Evolutionary conservation across 192 early-diverging fungal genomes (phyloP).

Genomic region (Thamnidium elegans): DNA sequence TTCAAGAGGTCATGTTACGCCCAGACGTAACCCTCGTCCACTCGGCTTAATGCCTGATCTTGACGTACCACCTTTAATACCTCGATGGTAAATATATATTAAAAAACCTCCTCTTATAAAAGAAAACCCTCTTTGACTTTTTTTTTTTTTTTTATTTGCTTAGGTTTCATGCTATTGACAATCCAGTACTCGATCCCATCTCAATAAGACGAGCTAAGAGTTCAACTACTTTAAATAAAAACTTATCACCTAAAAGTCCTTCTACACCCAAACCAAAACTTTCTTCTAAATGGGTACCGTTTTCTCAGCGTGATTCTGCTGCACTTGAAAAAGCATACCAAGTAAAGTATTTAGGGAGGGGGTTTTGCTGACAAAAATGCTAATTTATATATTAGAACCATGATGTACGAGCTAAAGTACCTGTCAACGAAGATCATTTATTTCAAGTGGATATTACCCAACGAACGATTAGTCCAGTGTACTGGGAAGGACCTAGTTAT

Average conservation of each 20-base stretch:
- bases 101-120: no score
- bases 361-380: neutral
- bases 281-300: conserved; percentile 49
- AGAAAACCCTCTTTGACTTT: neutral
- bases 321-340: conserved; percentile 54
- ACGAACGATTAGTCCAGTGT: conserved; percentile 63
- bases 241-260: conserved; percentile 34
- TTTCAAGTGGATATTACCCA: conserved; percentile 77
- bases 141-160: neutral
- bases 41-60: conserved; percentile 26
- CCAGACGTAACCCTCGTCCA: conserved; percentile 19
- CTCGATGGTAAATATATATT: conserved; percentile 20
- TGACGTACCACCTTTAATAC: conserved; percentile 22
- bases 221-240: conserved; percentile 14
- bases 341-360: conserved; percentile 12
- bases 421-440: conserved; percentile 75
- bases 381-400: conserved; percentile 18
- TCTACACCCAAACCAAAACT: conserved; percentile 39
- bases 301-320: conserved; percentile 54
- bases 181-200: conserved; percentile 27
- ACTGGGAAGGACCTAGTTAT: conserved; percentile 81
- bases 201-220: conserved; percentile 19
- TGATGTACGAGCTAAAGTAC: conserved; percentile 44
- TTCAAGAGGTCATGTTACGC: neutral
- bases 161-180: conserved; percentile 54